These are phyloP conservation scores for Tetrahymena elliotti DNA, from an alignment of 73 alveolate genomes.

Conservation along the genomic window DNA sequence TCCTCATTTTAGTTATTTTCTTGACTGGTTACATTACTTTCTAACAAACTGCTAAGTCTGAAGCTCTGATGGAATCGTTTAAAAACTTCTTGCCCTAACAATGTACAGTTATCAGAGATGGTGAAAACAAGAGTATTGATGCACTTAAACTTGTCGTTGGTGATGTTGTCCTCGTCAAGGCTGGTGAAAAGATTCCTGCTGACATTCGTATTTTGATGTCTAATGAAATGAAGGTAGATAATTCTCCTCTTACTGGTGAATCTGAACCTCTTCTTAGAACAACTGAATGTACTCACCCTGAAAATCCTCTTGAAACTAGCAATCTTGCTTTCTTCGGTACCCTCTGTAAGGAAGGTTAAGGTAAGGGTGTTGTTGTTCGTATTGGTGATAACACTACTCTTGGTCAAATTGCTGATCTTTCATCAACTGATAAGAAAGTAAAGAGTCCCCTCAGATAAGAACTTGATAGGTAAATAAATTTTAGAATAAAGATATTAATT, in stretches of 20 bases:
- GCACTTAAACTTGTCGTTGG: conserved; percentile 85
- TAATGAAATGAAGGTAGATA: conserved; percentile 87
- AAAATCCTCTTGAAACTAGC: conserved; percentile 88
- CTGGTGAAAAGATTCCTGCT: conserved; percentile 93
- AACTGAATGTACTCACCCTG: conserved; percentile 73
- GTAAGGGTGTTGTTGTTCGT: conserved; percentile 84
- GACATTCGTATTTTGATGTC: conserved; percentile 79
- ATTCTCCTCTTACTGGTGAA: conserved; percentile 95
- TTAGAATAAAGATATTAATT: background rate
- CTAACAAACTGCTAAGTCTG: conserved; percentile 60
- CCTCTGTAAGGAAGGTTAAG: conserved; percentile 85
- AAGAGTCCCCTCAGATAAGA: conserved; percentile 42
- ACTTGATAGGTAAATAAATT: background rate
- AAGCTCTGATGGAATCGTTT: conserved; percentile 78
- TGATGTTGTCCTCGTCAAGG: conserved; percentile 78
- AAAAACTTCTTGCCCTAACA: conserved; percentile 74
- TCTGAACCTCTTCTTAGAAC: conserved; percentile 75
- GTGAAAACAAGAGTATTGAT: conserved; percentile 54
- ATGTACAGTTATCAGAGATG: conserved; percentile 78
- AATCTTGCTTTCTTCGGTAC: conserved; percentile 95
- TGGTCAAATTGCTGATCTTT: conserved; percentile 93
- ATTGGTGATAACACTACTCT: conserved; percentile 93
- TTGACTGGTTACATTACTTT: conserved; percentile 69
- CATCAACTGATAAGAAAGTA: conserved; percentile 57
- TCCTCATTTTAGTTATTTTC: conserved; percentile 53